Evolutionary conservation across 805 yeast species (phyloP), one percentile per base, ranked within the genome.

Genomic region (Saccharomycopsis capsularis): DNA sequence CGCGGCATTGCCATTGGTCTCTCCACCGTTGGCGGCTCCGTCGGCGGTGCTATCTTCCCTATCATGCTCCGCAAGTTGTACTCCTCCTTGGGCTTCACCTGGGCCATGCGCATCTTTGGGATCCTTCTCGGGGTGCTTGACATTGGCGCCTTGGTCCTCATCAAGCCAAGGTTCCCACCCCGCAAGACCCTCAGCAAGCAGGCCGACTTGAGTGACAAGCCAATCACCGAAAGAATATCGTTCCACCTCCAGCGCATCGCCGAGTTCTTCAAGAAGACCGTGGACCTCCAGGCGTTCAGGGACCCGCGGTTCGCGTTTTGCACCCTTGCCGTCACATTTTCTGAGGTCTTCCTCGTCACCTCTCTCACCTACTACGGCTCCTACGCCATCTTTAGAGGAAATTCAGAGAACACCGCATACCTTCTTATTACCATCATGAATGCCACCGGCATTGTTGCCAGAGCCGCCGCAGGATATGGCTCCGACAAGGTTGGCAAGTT

Each of bases 71-170:
- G 73, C 32, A 60, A 59, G 18, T 60, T 75, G 46, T 68, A 71
- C 46, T 53, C 56, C 3, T 56, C 60, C 15, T 66, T 75, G 22
- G 82, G 82, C 1, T 77, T 74, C 56, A 67, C 65, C 13, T 78
- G 82, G 82, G 73, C 78, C 2, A 66, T 74, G 39, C 65, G 82
- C 43, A 64, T 69, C n/a, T 61, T 76, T 44, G 76, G 76, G 0
- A 70, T 78, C 54, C 63, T 69, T 41, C 27, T 55, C 19, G 34
- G 16, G 19, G 16, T 42, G 18, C 41, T 40, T 11, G 46, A 48
- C 32, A 19, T 51, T n/a, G 32, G 57, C 21, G 60, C 70, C 1
- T 44, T 60, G 4, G 21, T 57, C 0, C 54, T 68, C n/a, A 61
- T 65, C 1, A 63, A 49, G 32, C 74, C 68, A 43, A 61, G 74